phyloP scores from a whole-genome alignment of 768 basidiomycete genomes.

The Calocera cornea region DNA sequence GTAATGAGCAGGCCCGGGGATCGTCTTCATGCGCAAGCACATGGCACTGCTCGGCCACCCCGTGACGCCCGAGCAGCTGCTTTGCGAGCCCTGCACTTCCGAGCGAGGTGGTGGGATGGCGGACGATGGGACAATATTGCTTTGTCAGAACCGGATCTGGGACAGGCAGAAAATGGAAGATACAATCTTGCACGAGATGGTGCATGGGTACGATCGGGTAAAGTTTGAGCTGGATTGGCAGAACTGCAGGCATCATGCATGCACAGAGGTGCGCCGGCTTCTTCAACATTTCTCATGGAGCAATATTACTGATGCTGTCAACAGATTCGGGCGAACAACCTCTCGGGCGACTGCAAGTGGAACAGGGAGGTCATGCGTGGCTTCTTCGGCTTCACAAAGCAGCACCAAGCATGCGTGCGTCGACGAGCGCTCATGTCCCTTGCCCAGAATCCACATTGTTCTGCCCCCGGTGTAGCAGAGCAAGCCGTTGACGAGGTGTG shows the following conservation, averaged over 20 bases:
- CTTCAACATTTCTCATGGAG: not conserved
- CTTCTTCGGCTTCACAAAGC: constrained; percentile 70
- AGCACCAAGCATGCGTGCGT: constrained; percentile 92
- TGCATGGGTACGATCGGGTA: constrained; percentile 93
- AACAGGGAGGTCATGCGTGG: constrained; percentile 68
- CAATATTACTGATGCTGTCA: not conserved
- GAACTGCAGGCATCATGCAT: constrained; percentile 87
- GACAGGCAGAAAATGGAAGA: constrained; percentile 82
- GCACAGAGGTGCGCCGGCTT: constrained; percentile 67
- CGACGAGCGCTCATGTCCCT: constrained; percentile 77
- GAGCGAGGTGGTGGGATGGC: constrained; percentile 68
- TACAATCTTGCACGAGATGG: constrained; percentile 81
- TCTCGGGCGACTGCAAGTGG: constrained; percentile 87
- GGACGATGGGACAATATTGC: constrained; percentile 62
- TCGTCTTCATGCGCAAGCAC: constrained; percentile 87
- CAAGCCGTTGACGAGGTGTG: constrained; percentile 90
- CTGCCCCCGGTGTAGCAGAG: constrained; percentile 62
- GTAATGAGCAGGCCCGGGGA: constrained; percentile 70
- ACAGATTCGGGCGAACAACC: constrained; percentile 87
- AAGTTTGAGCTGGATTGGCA: constrained; percentile 87
- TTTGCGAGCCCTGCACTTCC: constrained; percentile 72
- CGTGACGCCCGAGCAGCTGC: constrained; percentile 56
- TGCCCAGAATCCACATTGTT: constrained; percentile 63
- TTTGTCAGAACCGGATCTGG: constrained; percentile 77
- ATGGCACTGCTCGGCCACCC: constrained; percentile 60